These are phyloP conservation scores for Beta macrorhiza DNA, from an alignment of 179 eudicot genomes.

Conservation along the genomic window DNA sequence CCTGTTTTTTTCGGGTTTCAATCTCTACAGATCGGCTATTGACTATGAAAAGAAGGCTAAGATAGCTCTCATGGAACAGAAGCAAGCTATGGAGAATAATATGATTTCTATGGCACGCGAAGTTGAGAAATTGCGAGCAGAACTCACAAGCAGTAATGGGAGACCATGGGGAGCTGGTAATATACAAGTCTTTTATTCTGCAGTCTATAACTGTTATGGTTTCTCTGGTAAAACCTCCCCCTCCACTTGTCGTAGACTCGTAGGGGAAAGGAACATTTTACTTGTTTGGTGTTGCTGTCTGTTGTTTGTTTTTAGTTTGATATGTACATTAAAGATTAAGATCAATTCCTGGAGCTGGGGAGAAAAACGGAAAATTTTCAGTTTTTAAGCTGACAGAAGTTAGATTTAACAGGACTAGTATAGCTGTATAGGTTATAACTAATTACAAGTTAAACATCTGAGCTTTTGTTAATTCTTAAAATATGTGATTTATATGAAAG, in stretches of 20 bases:
- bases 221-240: background rate
- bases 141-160: constrained; percentile 51
- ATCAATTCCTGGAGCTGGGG: background rate
- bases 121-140: constrained; percentile 88
- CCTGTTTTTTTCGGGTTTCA: background rate
- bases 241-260: background rate
- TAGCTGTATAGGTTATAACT: background rate
- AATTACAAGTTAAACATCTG: background rate
- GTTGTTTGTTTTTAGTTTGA: background rate
- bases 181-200: constrained; percentile 1
- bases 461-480: too few species aligned
- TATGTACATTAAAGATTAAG: background rate
- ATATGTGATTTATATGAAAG: too few species aligned
- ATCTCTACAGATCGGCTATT: constrained; percentile 56
- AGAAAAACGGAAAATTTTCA: background rate
- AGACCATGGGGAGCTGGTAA: constrained; percentile 82
- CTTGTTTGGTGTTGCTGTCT: background rate
- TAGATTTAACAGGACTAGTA: background rate
- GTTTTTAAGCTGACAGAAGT: background rate
- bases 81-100: constrained; percentile 85
- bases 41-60: constrained; percentile 90
- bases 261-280: background rate
- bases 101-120: constrained; percentile 94
- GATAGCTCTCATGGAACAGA: constrained; percentile 81
- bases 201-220: background rate